Conservation (phyloP, 176 grass and related monocot genomes). For the Carex kokanica region DNA sequence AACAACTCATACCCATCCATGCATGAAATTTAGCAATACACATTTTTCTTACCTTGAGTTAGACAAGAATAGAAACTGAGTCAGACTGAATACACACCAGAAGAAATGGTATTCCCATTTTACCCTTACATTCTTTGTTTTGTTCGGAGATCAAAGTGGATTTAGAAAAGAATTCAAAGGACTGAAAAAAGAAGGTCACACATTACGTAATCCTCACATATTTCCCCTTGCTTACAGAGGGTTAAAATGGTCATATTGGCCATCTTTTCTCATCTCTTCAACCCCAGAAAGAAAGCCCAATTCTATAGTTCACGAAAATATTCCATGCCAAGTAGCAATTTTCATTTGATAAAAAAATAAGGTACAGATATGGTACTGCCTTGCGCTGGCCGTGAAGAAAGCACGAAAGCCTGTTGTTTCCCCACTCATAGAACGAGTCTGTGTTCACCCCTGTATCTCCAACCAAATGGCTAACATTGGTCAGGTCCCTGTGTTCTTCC, state of each 20-base stretch:
- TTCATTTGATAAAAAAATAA: neutral
- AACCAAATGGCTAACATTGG: neutral
- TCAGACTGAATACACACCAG: neutral
- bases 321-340: neutral
- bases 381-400: constrained; percentile 4
- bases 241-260: neutral
- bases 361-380: neutral
- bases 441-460: neutral
- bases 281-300: neutral
- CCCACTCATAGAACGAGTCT: neutral
- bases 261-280: neutral
- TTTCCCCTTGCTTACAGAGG: neutral
- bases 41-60: neutral
- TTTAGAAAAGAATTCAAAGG: neutral
- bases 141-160: neutral
- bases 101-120: neutral
- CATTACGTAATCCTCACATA: neutral
- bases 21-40: neutral
- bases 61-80: neutral
- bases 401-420: neutral
- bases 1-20: neutral
- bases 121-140: neutral
- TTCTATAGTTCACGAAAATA: neutral
- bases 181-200: neutral
- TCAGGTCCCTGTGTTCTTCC: neutral